Evolutionary conservation across 2,329 filamentous ascomycete genomes (phyloP).

Genomic region (Penicillium oxalicum): DNA sequence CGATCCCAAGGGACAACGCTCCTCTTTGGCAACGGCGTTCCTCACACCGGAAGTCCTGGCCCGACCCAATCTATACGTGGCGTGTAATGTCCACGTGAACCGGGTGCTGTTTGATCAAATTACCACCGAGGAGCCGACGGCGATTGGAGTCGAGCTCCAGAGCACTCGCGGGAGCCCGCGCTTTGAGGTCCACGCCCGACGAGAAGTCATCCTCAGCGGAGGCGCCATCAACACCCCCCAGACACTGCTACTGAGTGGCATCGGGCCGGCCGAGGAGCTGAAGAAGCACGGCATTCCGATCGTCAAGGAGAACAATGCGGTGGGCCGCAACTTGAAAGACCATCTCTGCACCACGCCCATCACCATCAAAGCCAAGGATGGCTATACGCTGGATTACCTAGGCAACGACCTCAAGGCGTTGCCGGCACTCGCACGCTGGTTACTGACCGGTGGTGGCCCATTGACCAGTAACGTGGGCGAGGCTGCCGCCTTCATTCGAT

Average conservation of each 20-base stretch:
- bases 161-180: conserved; percentile 3
- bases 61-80: conserved; percentile 14
- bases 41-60: conserved; percentile 8
- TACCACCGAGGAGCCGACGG: neutral
- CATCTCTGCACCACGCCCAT: conserved; percentile 14
- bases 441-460: conserved; percentile 11
- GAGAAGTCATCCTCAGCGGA: conserved; percentile 27
- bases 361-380: conserved; percentile 14
- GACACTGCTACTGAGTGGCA: conserved; percentile 27
- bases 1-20: conserved; percentile 14
- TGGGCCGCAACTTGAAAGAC: conserved; percentile 17
- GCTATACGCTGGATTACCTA: conserved; percentile 14
- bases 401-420: conserved; percentile 9
- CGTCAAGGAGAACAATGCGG: conserved; percentile 7
- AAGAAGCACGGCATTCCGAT: conserved; percentile 28
- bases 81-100: conserved; percentile 16
- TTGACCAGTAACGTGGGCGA: conserved; percentile 15
- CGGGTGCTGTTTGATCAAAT: conserved; percentile 17
- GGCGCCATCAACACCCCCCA: conserved; percentile 30
- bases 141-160: conserved; percentile 14
- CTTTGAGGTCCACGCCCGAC: conserved; percentile 13
- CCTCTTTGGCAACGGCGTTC: conserved; percentile 15
- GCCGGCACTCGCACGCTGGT: conserved; percentile 13
- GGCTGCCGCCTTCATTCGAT: conserved; percentile 14
- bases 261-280: conserved; percentile 26